Base-by-base conservation (phyloP, 306 rosid genomes). In the Inga laurina region DNA sequence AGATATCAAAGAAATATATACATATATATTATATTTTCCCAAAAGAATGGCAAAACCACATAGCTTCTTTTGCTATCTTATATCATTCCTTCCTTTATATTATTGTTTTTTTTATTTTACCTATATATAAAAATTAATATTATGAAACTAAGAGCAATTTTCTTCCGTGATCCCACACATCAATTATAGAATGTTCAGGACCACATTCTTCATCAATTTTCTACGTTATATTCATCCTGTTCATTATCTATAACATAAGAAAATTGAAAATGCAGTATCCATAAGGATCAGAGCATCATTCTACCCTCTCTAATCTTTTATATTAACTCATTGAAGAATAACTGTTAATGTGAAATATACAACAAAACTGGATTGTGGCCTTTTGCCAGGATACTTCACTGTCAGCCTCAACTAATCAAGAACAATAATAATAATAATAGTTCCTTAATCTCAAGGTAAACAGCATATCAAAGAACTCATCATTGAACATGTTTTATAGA, bases 401-500 rank as follows among this genome's bases (percentile, higher is more conserved):
- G 66, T 59, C 15, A 9, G 34, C 15, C 4, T 10, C 30, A n/a
- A 2, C 34, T n/a, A 10, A 15, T 59, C 32, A 59, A 59, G 10
- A 21, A 56, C 59, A 52, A 52, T 49, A 52, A 49, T 1, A 21
- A 59, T 1, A 59, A 59, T 3, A 30, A 30, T 12, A 32, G 2
- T 65, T 34, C 71, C 43, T 7, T 7, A 65, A 69, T 69, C 32
- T 30, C 0, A 34, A 44, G 45, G 39, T n/a, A 79, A 79, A 67
- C 48, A 15, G 70, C 32, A 59, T 46, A 64, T 72, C 35, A 62
- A 70, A 59, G 44, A 34, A 77, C 59, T 74, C n/a, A 56, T 73
- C 35, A 59, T 57, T 51, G 64, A 75, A 84, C 98, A 93, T 94
- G 86, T 84, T 88, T 93, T 39, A 96, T 37, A 89, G 91, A 84